phyloP scores from a whole-genome alignment of 805 yeast genomes.

The Torulaspora franciscae region DNA sequence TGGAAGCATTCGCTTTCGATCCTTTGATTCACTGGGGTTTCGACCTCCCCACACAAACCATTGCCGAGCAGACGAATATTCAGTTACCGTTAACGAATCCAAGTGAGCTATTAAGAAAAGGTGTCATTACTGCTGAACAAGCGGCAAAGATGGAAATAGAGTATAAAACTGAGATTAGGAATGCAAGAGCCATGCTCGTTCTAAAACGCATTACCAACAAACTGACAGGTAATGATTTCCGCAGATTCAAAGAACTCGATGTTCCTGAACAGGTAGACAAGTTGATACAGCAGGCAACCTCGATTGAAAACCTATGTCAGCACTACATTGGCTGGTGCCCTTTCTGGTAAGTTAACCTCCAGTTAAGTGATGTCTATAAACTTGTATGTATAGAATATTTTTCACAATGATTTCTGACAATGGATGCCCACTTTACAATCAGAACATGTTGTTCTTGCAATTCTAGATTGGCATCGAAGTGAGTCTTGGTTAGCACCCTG shows the following conservation, averaged over 20 bases:
- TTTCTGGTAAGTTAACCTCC: constrained; percentile 65
- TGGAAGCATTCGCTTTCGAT: constrained; percentile 97
- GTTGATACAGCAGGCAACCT: constrained; percentile 91
- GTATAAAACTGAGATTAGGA: constrained; percentile 66
- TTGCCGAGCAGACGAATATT: constrained; percentile 68
- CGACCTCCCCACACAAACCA: constrained; percentile 78
- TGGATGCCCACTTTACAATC: constrained; percentile 44
- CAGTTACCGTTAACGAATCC: constrained; percentile 63
- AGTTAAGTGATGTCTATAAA: constrained; percentile 1
- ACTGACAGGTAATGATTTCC: constrained; percentile 89
- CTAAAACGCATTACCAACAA: constrained; percentile 87
- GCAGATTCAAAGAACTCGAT: constrained; percentile 60
- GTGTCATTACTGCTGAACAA: constrained; percentile 72
- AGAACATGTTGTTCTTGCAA: constrained; percentile 38
- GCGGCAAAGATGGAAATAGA: constrained; percentile 65
- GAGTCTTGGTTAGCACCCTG: constrained; percentile 49
- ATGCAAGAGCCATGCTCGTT: constrained; percentile 87
- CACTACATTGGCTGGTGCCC: constrained; percentile 99
- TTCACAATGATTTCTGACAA: constrained; percentile 16
- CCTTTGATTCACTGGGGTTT: constrained; percentile 99
- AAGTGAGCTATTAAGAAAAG: constrained; percentile 63
- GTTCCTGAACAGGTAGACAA: constrained; percentile 90
- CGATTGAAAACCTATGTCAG: constrained; percentile 92
- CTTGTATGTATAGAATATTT: constrained; percentile 16
- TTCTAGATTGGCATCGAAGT: constrained; percentile 50